phyloP scores from a whole-genome alignment of 305 asterid species.

The Fraxinus platypoda region DNA sequence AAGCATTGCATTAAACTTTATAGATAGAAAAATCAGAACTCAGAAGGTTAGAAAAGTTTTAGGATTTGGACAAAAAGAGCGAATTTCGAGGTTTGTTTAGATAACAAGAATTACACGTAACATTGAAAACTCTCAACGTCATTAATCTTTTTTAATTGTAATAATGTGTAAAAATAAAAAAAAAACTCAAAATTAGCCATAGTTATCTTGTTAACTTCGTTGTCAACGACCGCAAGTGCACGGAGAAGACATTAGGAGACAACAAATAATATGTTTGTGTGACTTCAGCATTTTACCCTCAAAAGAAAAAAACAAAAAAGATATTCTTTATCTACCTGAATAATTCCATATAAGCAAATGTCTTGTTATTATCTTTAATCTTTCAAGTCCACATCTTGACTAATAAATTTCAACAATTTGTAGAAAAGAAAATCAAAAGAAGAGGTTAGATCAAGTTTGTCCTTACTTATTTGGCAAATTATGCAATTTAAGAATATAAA shows the following conservation, averaged over 20 bases:
- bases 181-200: too few species aligned
- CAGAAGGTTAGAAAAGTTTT: neutral
- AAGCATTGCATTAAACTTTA: neutral
- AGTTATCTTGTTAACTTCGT: neutral
- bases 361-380: too few species aligned
- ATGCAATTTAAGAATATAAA: neutral
- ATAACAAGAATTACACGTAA: neutral
- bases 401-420: neutral
- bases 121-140: neutral
- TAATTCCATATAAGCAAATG: too few species aligned
- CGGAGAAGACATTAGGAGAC: too few species aligned
- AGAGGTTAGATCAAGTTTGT: neutral
- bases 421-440: too few species aligned
- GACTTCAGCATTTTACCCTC: too few species aligned
- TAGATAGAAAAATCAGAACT: neutral
- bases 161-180: too few species aligned
- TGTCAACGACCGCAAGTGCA: neutral
- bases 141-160: neutral
- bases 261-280: too few species aligned
- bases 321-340: too few species aligned
- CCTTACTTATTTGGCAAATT: neutral
- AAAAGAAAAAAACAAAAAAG: too few species aligned
- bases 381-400: too few species aligned
- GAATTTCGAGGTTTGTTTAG: neutral
- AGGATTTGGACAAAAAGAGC: neutral